These are phyloP conservation scores for Ceratobasidium sp. DNA, from an alignment of 1,284 basidiomycete species.

Conservation along the genomic window DNA sequence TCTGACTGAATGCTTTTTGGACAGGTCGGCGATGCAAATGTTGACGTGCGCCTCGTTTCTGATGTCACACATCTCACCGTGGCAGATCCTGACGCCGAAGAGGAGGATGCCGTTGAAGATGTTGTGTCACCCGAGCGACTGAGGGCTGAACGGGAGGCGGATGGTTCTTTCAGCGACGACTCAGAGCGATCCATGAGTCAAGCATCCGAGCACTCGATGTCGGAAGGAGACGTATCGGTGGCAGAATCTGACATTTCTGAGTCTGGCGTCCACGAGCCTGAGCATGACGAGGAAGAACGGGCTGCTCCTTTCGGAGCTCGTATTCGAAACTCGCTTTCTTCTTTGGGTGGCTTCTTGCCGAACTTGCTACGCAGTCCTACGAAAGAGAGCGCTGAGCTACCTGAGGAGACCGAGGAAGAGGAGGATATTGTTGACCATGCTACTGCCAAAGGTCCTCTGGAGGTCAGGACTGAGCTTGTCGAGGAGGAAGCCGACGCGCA, in stretches of 20 bases:
- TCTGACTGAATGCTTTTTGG: neutral
- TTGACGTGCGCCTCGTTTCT: slow-evolving; percentile 27
- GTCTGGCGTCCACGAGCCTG: neutral
- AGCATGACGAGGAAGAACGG: slow-evolving; percentile 21
- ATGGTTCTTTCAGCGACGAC: slow-evolving; percentile 44
- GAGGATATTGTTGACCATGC: slow-evolving; percentile 39
- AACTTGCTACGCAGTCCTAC: slow-evolving; percentile 15
- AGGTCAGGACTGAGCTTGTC: slow-evolving; percentile 16
- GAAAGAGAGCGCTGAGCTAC: neutral
- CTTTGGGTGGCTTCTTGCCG: slow-evolving; percentile 28
- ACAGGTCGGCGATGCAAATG: slow-evolving; percentile 21
- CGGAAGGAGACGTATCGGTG: slow-evolving; percentile 37
- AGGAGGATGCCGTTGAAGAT: slow-evolving; percentile 40
- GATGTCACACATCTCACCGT: slow-evolving; percentile 24
- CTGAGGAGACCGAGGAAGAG: slow-evolving; percentile 29
- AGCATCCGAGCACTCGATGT: slow-evolving; percentile 28
- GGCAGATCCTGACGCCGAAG: slow-evolving; percentile 40
- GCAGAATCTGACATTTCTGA: slow-evolving; percentile 36
- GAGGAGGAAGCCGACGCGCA: neutral
- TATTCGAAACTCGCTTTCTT: slow-evolving; percentile 16
- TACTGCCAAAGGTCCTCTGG: slow-evolving; percentile 1
- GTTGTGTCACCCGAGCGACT: slow-evolving; percentile 27
- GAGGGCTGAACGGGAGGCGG: slow-evolving; percentile 9
- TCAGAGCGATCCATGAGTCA: slow-evolving; percentile 37
- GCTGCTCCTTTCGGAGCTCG: slow-evolving; percentile 14